Evolutionary conservation across 192 early-diverging fungal species (phyloP).

Genomic region (Backusella australiensis): DNA sequence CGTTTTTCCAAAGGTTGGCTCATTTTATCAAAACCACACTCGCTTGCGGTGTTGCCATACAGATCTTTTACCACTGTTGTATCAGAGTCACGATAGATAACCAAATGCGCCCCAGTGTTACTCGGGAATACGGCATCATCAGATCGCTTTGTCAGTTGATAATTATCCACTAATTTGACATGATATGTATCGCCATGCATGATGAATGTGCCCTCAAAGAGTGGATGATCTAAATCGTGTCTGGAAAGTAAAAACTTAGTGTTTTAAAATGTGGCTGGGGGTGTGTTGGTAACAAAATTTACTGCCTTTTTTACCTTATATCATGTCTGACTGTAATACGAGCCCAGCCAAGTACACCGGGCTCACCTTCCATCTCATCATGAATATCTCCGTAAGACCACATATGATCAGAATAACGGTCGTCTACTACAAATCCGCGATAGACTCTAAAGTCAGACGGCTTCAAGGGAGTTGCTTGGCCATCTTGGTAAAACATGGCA

Average conservation of each 20-base stretch:
- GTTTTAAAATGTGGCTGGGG: background rate
- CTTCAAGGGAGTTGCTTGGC: slow-evolving; percentile 32
- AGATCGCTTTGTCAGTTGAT: slow-evolving; percentile 49
- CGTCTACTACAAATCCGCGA: slow-evolving; percentile 46
- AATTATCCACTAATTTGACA: slow-evolving; percentile 54
- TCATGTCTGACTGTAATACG: slow-evolving; percentile 47
- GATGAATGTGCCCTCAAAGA: slow-evolving; percentile 61
- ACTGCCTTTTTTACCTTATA: slow-evolving; percentile 15
- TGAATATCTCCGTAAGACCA: background rate
- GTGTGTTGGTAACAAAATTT: background rate
- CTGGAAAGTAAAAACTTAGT: background rate
- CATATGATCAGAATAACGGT: slow-evolving; percentile 15
- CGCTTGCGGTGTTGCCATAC: background rate
- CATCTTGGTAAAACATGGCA: slow-evolving; percentile 39
- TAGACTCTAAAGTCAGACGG: slow-evolving; percentile 37
- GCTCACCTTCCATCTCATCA: background rate
- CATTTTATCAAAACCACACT: slow-evolving; percentile 19
- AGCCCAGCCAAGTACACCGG: slow-evolving; percentile 40
- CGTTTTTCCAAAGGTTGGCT: slow-evolving; percentile 8
- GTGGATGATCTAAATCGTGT: slow-evolving; percentile 17
- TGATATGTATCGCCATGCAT: slow-evolving; percentile 55
- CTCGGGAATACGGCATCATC: slow-evolving; percentile 42
- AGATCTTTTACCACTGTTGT: slow-evolving; percentile 5
- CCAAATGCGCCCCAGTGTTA: slow-evolving; percentile 16
- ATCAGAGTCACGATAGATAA: slow-evolving; percentile 30